Conservation (phyloP, 148 eudicot genomes). For the Euryodendron excelsum region DNA sequence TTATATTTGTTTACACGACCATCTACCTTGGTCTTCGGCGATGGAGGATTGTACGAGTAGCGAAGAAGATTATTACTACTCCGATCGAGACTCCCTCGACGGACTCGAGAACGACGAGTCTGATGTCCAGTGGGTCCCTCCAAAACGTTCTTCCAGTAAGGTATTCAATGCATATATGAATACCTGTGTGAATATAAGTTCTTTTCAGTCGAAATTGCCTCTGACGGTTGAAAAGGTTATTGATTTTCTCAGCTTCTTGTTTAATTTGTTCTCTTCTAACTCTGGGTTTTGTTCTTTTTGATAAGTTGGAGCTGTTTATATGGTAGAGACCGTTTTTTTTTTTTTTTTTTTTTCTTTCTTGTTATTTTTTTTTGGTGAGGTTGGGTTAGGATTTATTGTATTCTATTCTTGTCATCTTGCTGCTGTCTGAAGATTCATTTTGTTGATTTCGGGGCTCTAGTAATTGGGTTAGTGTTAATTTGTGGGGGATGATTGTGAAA, state of each 20-base stretch:
- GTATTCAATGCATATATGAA: constrained; percentile 13
- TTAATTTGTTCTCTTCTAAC: background rate
- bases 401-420: background rate
- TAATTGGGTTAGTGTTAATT: constrained; percentile 3
- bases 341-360: no score
- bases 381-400: background rate
- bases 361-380: no score
- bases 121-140: constrained; percentile 25
- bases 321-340: no score
- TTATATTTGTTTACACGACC: background rate
- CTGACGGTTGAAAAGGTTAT: background rate
- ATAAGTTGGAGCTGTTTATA: background rate
- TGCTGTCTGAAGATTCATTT: background rate
- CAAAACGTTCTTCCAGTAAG: constrained; percentile 37
- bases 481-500: background rate
- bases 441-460: background rate
- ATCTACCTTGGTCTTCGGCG: background rate
- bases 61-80: constrained; percentile 16
- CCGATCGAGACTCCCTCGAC: constrained; percentile 34
- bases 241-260: background rate
- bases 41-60: constrained; percentile 22
- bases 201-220: background rate
- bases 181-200: background rate
- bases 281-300: no score
- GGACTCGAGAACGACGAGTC: constrained; percentile 43